Evolutionary conservation across 2,329 filamentous ascomycete species (phyloP), one percentile per base, ranked within the genome.

Genomic region (Colletotrichum costaricense): DNA sequence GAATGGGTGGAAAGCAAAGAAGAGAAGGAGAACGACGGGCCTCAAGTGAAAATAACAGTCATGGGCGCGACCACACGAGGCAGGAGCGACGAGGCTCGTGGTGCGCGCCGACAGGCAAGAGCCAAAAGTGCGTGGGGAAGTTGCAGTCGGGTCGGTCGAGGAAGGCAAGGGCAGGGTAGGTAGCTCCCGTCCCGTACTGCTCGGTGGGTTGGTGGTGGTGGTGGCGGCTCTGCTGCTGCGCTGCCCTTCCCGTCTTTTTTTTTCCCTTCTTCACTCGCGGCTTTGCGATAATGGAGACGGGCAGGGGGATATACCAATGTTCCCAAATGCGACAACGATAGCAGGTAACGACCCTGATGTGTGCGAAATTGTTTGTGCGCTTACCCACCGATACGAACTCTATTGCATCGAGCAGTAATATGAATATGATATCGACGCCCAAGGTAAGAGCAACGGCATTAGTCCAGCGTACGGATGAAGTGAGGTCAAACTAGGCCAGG

Each of bases 11-110:
- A 30, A 33, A 60, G 26, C 33, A 56, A 54, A 56, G 52, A 60
- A 55, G 42, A 28, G 30, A 71, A 58, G 54, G 62, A 70, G 49
- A 65, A 57, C 60, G 55, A 72, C 63, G n/a, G 60, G 56, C 49
- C 19, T 71, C 35, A 58, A 59, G 46, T 57, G 62, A 60, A 71
- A 73, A 54, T 38, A 33, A 66, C 11, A 42, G 66, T 49, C 70
- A 73, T 73, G 67, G 62, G 57, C 71, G 71, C 71, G 57, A 73
- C 67, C 62, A 55, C 67, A 60, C 67, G 62, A 73, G 60, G 71
- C 56, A 73, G 56, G 67, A 73, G 71, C 67, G 67, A 62, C 67
- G 28, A 73, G 67, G 71, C 71, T 73, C 71, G 65, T 72, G 64
- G 58, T 72, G 65, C 46, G 69, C 71, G 71, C 71, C 67, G 55